Base-by-base conservation (phyloP, 2,329 filamentous ascomycete genomes). In the Arthrobotrys musiformis region DNA sequence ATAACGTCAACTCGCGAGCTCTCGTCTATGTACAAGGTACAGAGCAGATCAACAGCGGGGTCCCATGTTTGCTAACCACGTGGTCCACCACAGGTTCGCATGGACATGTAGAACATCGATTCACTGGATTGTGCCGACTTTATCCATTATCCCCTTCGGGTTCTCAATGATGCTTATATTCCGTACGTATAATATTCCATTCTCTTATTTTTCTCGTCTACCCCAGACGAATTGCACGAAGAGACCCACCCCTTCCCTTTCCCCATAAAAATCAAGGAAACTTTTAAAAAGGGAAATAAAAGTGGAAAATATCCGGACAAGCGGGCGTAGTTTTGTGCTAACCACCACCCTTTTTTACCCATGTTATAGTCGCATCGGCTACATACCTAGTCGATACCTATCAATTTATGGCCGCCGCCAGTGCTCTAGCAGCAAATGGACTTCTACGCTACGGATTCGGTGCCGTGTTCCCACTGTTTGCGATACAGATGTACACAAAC, bases 141-240 rank as follows among this genome's bases (percentile, higher is more conserved):
- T 86, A 0, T 86, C 87, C 2, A 86, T 88, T 6, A 83, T 89
- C 1, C 84, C 86, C 0, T 90, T 90, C 79, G 87, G 87, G 0
- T 89, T 87, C 85, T 89, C 88, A 0, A 90, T 89, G 79, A 82
- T 90, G 0, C 88, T 86, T 74, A 83, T 90, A 1, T 90, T 90
- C 79, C 85, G 89, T 77, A 84, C 85, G 82, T 82, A 56, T 44
- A 48, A 28, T n/a, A 24, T 15, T 26, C 26, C 35, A 28, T 26
- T 33, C 17, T 11, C 46, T 26, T 26, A 50, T 26, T 3, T 9
- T 56, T 22, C n/a, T 60, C 44, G 33, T 42, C 62, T 22, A 58
- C 54, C 54, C 17, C 48, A 40, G 15, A 28, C 28, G 60, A 42
- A 22, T 50, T 17, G 50, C 46, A 54, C 63, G 30, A 19, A 56